Percentiles rank a stretch among this genome's conserved stretches.
Conservation (phyloP, 495 filamentous ascomycete species). For the Chaetomium tenue region DNA sequence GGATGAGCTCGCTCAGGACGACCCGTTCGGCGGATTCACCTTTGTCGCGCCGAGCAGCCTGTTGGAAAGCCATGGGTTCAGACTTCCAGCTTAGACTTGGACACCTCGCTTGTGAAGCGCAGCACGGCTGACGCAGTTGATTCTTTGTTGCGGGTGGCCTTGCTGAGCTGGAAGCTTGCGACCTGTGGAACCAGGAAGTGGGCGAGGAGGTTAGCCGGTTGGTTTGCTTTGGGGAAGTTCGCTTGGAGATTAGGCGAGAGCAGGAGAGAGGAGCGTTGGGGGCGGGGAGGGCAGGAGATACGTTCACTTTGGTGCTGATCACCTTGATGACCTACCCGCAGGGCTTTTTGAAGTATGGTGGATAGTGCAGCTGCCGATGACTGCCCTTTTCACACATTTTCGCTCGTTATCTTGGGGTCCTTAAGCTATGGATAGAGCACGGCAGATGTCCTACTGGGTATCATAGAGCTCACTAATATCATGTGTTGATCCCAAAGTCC, state of each 20-base stretch:
- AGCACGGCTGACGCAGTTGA: background rate
- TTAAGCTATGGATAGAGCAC: background rate
- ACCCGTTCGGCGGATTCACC: slow-evolving; percentile 93
- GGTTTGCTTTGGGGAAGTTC: background rate
- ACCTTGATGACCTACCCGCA: background rate
- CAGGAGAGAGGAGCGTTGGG: background rate
- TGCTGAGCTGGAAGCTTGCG: slow-evolving; percentile 4
- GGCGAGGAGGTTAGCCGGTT: too few species aligned
- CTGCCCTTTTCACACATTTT: background rate
- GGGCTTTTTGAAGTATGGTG: background rate
- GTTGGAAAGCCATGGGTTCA: slow-evolving; percentile 56
- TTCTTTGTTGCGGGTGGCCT: background rate
- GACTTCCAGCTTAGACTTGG: background rate
- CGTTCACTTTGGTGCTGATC: background rate
- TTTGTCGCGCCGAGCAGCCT: slow-evolving; percentile 88
- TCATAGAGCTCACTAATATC: background rate
- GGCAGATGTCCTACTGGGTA: background rate
- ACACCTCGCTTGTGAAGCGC: background rate
- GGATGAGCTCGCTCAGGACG: slow-evolving; percentile 50
- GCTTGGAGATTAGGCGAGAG: background rate
- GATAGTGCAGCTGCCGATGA: background rate
- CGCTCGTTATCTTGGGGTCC: background rate
- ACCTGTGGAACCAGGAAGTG: background rate
- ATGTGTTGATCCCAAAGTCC: background rate
- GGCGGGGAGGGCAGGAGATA: background rate